Evolutionary conservation across 179 eudicot species (phyloP).

Genomic region (Heliamphora ciliata): DNA sequence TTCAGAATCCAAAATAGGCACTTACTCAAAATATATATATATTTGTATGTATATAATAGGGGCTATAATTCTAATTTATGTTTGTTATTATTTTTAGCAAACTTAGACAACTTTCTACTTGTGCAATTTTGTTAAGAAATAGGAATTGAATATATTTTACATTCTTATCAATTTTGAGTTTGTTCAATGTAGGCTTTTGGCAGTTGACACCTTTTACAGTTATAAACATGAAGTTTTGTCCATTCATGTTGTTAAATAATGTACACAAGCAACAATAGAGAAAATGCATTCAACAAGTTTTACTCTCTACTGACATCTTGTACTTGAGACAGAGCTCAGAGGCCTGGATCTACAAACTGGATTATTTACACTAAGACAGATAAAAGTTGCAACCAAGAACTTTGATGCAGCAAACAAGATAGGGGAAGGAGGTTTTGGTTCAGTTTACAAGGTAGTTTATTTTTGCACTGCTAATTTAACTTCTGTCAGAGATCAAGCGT

Average conservation of each 20-base stretch:
- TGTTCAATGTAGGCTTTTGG: neutral
- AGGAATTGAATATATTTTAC: neutral
- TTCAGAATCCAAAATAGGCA: neutral
- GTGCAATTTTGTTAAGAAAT: neutral
- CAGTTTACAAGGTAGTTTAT: conserved; percentile 41
- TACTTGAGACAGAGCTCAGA: conserved; percentile 34
- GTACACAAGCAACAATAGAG: neutral
- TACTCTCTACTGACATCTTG: neutral
- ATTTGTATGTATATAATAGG: too few relatives aligned
- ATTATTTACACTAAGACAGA: conserved; percentile 45
- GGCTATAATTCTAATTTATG: too few relatives aligned
- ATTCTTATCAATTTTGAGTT: neutral
- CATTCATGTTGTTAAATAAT: neutral
- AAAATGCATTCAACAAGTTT: neutral
- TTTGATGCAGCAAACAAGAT: conserved; percentile 47
- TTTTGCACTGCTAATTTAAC: neutral
- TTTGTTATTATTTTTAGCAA: neutral
- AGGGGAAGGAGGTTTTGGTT: conserved; percentile 15
- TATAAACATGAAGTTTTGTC: neutral
- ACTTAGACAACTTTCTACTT: neutral
- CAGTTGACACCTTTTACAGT: too few relatives aligned
- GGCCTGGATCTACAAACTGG: conserved; percentile 49
- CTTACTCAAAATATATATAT: too few relatives aligned
- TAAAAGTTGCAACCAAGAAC: conserved; percentile 45
- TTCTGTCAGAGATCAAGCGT: neutral